Percentiles rank a stretch among this genome's conserved stretches.
Conservation (phyloP, 2,329 filamentous ascomycete genomes). For the Huntiella decipiens region DNA sequence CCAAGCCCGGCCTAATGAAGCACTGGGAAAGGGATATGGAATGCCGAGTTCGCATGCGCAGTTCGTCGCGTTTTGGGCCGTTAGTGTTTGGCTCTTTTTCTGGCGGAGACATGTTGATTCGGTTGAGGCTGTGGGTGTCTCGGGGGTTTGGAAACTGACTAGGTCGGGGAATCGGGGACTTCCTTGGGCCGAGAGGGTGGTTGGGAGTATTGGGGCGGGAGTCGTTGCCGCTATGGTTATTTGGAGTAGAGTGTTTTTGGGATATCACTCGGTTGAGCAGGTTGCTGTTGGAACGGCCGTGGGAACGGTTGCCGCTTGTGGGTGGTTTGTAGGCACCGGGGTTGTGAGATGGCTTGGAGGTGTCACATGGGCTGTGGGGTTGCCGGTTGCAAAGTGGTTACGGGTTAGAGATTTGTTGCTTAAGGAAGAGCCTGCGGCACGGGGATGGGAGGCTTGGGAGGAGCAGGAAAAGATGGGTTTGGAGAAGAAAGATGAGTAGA, state of each 20-base stretch:
- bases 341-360: slow-evolving; percentile 46
- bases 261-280: slow-evolving; percentile 78
- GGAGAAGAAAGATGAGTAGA: slow-evolving; percentile 4
- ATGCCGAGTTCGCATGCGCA: slow-evolving; percentile 94
- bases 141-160: not conserved
- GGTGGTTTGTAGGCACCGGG: slow-evolving; percentile 63
- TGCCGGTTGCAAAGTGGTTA: slow-evolving; percentile 42
- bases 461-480: slow-evolving; percentile 21
- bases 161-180: slow-evolving; percentile 24
- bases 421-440: slow-evolving; percentile 73
- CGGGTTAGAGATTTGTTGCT: slow-evolving; percentile 69
- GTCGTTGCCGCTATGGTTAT: slow-evolving; percentile 50
- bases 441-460: slow-evolving; percentile 90
- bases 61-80: slow-evolving; percentile 79
- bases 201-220: slow-evolving; percentile 35
- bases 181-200: slow-evolving; percentile 39
- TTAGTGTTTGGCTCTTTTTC: slow-evolving; percentile 70
- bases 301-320: slow-evolving; percentile 49
- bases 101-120: slow-evolving; percentile 39
- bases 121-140: slow-evolving; percentile 31
- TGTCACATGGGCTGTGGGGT: slow-evolving; percentile 53
- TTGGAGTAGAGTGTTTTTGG: slow-evolving; percentile 71
- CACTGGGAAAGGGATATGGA: slow-evolving; percentile 83
- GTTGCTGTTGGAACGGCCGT: slow-evolving; percentile 62
- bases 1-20: slow-evolving; percentile 70